These are phyloP conservation scores for Saccharomycopsis vini DNA, from an alignment of 805 yeast species.

Conservation along the genomic window DNA sequence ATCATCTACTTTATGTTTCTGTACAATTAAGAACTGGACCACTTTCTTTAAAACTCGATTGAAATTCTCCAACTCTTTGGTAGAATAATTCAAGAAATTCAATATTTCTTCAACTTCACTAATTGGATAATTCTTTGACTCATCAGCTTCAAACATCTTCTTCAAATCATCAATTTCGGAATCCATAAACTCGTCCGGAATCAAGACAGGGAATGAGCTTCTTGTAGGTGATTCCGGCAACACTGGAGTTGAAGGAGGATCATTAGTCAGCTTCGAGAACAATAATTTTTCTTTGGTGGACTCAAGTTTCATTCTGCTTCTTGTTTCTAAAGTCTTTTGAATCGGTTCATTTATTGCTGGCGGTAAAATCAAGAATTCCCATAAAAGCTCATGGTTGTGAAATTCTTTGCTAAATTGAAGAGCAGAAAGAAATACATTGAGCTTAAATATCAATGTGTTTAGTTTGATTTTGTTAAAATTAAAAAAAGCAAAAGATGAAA, in stretches of 20 bases:
- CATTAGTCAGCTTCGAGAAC: background rate
- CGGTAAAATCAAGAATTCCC: slow-evolving; percentile 34
- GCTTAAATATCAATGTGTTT: slow-evolving; percentile 37
- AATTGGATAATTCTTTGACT: slow-evolving; percentile 10
- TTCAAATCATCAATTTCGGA: slow-evolving; percentile 19
- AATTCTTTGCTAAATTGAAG: slow-evolving; percentile 28
- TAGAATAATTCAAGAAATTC: slow-evolving; percentile 36
- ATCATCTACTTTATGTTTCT: slow-evolving; percentile 11
- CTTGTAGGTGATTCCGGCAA: slow-evolving; percentile 11
- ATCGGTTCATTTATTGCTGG: slow-evolving; percentile 10
- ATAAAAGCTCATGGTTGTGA: slow-evolving; percentile 30
- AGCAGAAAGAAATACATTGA: slow-evolving; percentile 42
- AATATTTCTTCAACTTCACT: slow-evolving; percentile 28
- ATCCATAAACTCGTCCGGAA: slow-evolving; percentile 18
- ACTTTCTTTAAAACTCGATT: slow-evolving; percentile 25
- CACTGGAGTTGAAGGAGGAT: slow-evolving; percentile 1
- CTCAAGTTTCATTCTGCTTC: slow-evolving; percentile 15
- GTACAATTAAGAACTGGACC: slow-evolving; percentile 26
- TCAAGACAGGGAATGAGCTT: slow-evolving; percentile 12
- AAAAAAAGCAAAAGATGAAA: slow-evolving; percentile 25
- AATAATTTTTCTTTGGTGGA: slow-evolving; percentile 8
- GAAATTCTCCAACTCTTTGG: slow-evolving; percentile 31
- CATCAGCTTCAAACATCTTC: slow-evolving; percentile 21
- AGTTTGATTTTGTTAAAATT: slow-evolving; percentile 36
- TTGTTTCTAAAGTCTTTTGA: slow-evolving; percentile 4